Percentiles rank a stretch among this genome's conserved stretches.
These are phyloP conservation scores for Phaffia tasmanica DNA, from an alignment of 768 basidiomycete genomes.

Conservation along the genomic window DNA sequence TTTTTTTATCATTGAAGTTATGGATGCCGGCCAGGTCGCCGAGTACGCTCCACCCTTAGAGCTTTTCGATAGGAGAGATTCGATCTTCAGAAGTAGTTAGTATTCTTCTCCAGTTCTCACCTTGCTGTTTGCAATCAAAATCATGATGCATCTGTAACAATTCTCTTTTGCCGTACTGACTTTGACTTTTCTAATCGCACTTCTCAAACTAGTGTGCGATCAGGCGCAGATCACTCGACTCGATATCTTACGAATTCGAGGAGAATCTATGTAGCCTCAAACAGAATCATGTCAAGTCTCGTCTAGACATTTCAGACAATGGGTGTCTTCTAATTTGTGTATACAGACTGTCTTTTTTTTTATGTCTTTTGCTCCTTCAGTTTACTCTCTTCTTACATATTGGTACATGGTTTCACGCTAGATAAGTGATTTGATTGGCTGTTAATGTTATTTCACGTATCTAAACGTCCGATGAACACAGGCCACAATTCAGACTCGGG, in stretches of 20 bases:
- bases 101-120: background rate
- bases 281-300: too few relatives aligned
- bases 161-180: background rate
- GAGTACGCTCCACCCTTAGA: constrained; percentile 18
- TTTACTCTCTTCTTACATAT: too few relatives aligned
- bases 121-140: background rate
- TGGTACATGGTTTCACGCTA: too few relatives aligned
- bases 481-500: too few relatives aligned
- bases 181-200: background rate
- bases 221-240: constrained; percentile 8
- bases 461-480: too few relatives aligned
- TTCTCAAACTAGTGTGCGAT: constrained; percentile 16
- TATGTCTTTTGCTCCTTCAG: too few relatives aligned
- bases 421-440: too few relatives aligned
- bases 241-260: constrained; percentile 24
- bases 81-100: constrained; percentile 19
- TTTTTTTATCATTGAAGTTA: background rate
- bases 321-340: too few relatives aligned
- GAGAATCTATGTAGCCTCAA: background rate
- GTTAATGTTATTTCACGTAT: too few relatives aligned
- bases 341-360: too few relatives aligned
- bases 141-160: background rate
- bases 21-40: constrained; percentile 18
- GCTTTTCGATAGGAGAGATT: constrained; percentile 13
- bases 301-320: too few relatives aligned